phyloP scores from a whole-genome alignment of 768 basidiomycete species.

The Rhizopogon roseolus region DNA sequence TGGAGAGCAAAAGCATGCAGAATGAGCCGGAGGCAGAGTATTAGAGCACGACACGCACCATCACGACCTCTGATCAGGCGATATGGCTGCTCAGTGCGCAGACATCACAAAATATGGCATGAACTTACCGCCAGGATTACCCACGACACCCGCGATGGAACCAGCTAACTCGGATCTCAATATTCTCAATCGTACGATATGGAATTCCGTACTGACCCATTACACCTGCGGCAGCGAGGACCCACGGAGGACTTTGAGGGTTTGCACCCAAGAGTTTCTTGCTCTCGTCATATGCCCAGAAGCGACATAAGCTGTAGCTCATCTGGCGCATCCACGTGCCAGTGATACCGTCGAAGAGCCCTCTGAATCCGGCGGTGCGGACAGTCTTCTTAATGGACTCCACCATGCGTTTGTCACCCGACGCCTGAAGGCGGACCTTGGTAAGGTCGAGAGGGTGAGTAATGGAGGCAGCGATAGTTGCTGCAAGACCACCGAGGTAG shows the following conservation, averaged over 20 bases:
- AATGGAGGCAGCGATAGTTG: conserved; percentile 84
- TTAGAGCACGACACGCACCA: conserved; percentile 34
- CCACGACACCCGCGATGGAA: conserved; percentile 80
- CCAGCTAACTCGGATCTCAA: conserved; percentile 48
- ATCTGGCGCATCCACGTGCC: conserved; percentile 91
- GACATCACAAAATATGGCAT: not conserved
- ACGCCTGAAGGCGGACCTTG: conserved; percentile 88
- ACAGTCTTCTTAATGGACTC: conserved; percentile 79
- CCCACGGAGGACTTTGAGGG: conserved; percentile 69
- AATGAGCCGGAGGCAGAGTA: conserved; percentile 3
- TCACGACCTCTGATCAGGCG: conserved; percentile 57
- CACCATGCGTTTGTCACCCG: conserved; percentile 90
- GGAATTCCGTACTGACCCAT: conserved; percentile 58
- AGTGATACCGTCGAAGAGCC: conserved; percentile 81
- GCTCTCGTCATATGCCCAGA: conserved; percentile 90
- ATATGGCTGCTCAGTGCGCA: not conserved
- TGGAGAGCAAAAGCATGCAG: conserved; percentile 7
- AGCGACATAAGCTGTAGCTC: conserved; percentile 89
- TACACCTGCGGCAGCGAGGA: conserved; percentile 74
- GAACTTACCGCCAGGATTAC: conserved; percentile 74
- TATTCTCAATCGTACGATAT: not conserved
- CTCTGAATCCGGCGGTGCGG: conserved; percentile 64
- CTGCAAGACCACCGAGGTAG: conserved; percentile 84
- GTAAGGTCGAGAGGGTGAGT: conserved; percentile 88
- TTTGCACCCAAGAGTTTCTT: conserved; percentile 76